A percentile compares a stretch with the other conserved stretches of the same genome.
Conservation (phyloP, 768 basidiomycete genomes). For the Megacollybia marginata region DNA sequence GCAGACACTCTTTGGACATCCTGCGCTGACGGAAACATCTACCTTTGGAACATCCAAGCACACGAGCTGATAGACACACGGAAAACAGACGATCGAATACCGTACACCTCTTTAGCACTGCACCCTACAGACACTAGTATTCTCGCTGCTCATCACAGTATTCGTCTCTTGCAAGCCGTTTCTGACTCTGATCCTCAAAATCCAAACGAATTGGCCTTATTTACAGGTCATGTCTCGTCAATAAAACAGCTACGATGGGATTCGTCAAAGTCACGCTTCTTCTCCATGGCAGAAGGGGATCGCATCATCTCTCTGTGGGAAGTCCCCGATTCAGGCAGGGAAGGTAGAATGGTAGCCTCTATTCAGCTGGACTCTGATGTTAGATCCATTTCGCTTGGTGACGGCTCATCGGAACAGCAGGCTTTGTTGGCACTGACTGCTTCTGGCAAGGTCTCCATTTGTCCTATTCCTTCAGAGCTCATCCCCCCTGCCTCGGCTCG, state of each 20-base stretch:
- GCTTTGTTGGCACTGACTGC: conserved; percentile 48
- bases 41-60: conserved; percentile 49
- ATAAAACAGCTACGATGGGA: conserved; percentile 49
- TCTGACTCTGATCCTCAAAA: conserved; percentile 26
- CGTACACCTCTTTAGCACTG: conserved; percentile 45
- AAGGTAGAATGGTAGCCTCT: conserved; percentile 51
- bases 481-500: conserved; percentile 28
- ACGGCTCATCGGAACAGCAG: conserved; percentile 23
- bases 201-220: conserved; percentile 39
- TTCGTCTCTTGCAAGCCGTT: conserved; percentile 41
- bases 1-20: conserved; percentile 44
- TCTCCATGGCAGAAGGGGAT: conserved; percentile 57
- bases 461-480: conserved; percentile 43
- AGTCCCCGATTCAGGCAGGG: conserved; percentile 30
- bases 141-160: conserved; percentile 53
- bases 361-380: conserved; percentile 60
- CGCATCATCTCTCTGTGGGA: conserved; percentile 60
- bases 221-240: conserved; percentile 61
- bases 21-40: conserved; percentile 47
- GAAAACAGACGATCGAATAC: conserved; percentile 52
- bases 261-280: conserved; percentile 37
- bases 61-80: conserved; percentile 40
- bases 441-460: conserved; percentile 53
- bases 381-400: conserved; percentile 30
- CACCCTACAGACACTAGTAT: conserved; percentile 33